Percentiles rank a stretch among this genome's conserved stretches.
phyloP scores from a whole-genome alignment of 2,329 filamentous ascomycete genomes.

The Colletotrichum spaethianum region DNA sequence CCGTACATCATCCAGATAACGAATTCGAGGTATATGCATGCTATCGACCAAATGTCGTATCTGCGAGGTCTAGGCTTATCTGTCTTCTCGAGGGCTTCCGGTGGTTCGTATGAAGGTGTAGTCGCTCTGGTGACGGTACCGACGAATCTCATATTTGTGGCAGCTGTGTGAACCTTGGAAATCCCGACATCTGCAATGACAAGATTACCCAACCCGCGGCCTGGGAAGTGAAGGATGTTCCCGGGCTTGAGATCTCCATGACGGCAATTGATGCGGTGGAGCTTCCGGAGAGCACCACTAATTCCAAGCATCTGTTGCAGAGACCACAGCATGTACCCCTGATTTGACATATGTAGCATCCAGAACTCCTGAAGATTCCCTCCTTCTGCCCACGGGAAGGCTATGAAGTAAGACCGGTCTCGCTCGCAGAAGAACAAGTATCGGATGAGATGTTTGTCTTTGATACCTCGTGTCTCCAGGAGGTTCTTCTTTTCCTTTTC shows the following conservation, averaged over 20 bases:
- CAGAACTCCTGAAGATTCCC: conserved; percentile 23
- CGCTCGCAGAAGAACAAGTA: not conserved
- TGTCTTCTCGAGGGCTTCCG: not conserved
- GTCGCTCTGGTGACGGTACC: not conserved
- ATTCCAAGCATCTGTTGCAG: conserved; percentile 25
- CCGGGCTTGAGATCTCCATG: conserved; percentile 31
- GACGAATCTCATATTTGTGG: not conserved
- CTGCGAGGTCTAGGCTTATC: conserved; percentile 37
- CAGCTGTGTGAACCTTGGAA: not conserved
- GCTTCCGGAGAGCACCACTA: not conserved
- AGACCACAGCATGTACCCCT: not conserved
- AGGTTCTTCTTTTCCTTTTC: not conserved
- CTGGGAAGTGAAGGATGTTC: conserved; percentile 21
- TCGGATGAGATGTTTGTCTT: conserved; percentile 10
- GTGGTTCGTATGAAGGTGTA: conserved; percentile 9
- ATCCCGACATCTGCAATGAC: conserved; percentile 25
- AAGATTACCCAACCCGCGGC: not conserved
- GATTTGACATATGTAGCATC: not conserved
- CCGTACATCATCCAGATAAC: conserved; percentile 49
- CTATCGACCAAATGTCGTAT: conserved; percentile 52
- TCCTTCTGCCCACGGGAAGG: conserved; percentile 25
- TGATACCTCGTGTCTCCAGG: not conserved
- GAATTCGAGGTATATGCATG: conserved; percentile 49
- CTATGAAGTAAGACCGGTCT: not conserved
- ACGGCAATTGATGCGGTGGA: conserved; percentile 16